These are phyloP conservation scores for Fraxinus sp. DNA, from an alignment of 305 asterid species.

Conservation along the genomic window DNA sequence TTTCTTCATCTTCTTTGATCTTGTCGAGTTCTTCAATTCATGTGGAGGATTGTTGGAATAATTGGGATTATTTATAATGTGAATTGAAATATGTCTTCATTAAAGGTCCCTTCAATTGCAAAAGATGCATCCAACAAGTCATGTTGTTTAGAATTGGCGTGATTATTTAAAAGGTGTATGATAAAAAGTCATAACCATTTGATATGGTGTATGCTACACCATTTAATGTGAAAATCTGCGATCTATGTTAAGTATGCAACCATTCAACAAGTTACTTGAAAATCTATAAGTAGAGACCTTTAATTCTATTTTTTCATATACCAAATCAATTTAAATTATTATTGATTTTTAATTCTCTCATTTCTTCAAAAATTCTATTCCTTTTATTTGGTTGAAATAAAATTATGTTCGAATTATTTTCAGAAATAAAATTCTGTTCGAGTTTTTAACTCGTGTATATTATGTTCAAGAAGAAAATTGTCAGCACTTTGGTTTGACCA, in stretches of 20 bases:
- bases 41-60: neutral
- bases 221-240: no score
- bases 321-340: neutral
- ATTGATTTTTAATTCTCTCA: neutral
- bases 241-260: neutral
- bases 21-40: neutral
- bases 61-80: no score
- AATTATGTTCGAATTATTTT: neutral
- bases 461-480: neutral
- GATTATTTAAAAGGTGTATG: neutral
- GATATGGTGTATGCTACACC: neutral
- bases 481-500: neutral
- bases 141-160: neutral
- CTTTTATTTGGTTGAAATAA: no score
- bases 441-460: neutral
- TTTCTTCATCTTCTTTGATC: neutral
- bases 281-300: neutral
- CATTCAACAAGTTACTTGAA: neutral
- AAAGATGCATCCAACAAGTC: neutral
- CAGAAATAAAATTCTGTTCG: no score
- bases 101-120: no score
- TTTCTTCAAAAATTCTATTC: neutral
- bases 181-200: neutral
- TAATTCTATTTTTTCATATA: neutral
- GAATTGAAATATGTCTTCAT: no score